These are phyloP conservation scores for Favolaschia claudopus DNA, from an alignment of 768 basidiomycete genomes.

Conservation along the genomic window DNA sequence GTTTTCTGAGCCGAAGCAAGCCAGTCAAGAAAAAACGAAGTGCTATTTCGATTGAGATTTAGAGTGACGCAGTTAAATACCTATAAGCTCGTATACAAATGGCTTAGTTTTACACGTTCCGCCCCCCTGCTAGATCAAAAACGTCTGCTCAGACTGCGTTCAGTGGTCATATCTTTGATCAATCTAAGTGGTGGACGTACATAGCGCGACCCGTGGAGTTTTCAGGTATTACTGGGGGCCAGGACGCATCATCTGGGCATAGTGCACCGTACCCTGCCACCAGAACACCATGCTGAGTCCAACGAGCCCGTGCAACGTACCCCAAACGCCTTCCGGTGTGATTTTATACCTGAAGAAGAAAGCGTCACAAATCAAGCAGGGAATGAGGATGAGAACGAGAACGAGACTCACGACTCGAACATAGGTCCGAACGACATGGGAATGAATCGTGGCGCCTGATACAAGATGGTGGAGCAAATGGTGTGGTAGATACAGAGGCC, in stretches of 20 bases:
- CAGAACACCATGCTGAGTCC: slow-evolving; percentile 77
- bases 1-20: too few relatives aligned
- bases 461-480: slow-evolving; percentile 74
- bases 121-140: too few relatives aligned
- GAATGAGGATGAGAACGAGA: neutral
- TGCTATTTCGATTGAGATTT: too few relatives aligned
- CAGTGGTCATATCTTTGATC: too few relatives aligned
- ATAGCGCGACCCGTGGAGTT: too few relatives aligned
- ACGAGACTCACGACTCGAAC: slow-evolving; percentile 64
- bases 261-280: slow-evolving; percentile 81
- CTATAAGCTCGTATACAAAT: too few relatives aligned
- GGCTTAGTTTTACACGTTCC: too few relatives aligned
- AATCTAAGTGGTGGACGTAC: too few relatives aligned
- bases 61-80: too few relatives aligned
- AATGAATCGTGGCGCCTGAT: slow-evolving; percentile 81
- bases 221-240: slow-evolving; percentile 26
- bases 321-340: slow-evolving; percentile 81
- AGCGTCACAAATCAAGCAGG: neutral
- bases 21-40: too few relatives aligned
- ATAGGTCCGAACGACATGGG: slow-evolving; percentile 71
- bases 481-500: slow-evolving; percentile 80
- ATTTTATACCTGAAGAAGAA: slow-evolving; percentile 56
- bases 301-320: slow-evolving; percentile 72
- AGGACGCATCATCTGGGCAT: slow-evolving; percentile 50
- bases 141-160: too few relatives aligned